A percentile compares a stretch with the other conserved stretches of the same genome.
phyloP scores from a whole-genome alignment of 108 stramenopile species.

The Mayamaea pseudoterrestris region DNA sequence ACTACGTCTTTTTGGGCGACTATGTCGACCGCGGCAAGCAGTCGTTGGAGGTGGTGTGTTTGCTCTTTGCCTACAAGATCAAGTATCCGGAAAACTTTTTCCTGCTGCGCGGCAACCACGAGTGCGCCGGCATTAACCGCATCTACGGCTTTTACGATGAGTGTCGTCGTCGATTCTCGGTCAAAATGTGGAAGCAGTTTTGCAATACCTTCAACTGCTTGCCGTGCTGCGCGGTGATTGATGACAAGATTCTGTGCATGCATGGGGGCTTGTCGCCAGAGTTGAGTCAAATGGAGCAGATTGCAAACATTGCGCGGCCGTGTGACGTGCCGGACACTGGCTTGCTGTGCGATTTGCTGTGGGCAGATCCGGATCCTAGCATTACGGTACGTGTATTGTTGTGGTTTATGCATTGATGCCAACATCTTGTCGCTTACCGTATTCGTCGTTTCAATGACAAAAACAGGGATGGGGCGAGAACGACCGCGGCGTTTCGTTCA shows the following conservation, averaged over 20 bases:
- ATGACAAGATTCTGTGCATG: slow-evolving; percentile 99
- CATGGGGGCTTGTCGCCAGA: slow-evolving; percentile 97
- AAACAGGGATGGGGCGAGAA: slow-evolving; percentile 97
- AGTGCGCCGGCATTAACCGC: slow-evolving; percentile 97
- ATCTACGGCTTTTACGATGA: slow-evolving; percentile 99
- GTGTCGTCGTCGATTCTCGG: slow-evolving; percentile 96
- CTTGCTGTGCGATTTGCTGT: slow-evolving; percentile 96
- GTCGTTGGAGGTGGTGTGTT: slow-evolving; percentile 90
- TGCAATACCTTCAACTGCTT: slow-evolving; percentile 99
- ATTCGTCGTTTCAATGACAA: neutral
- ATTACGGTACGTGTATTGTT: slow-evolving; percentile 65
- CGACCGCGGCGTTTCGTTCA: slow-evolving; percentile 98
- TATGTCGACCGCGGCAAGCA: slow-evolving; percentile 98
- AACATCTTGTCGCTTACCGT: neutral
- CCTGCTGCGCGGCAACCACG: slow-evolving; percentile 98
- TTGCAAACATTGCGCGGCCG: slow-evolving; percentile 89
- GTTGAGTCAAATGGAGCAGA: slow-evolving; percentile 93
- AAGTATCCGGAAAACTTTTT: slow-evolving; percentile 99
- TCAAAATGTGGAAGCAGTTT: slow-evolving; percentile 99
- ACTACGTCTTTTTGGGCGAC: slow-evolving; percentile 97
- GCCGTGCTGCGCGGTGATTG: slow-evolving; percentile 95
- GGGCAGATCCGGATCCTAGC: slow-evolving; percentile 96
- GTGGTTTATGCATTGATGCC: neutral
- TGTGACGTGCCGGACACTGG: slow-evolving; percentile 99
- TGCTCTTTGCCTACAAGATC: slow-evolving; percentile 98